Conservation (phyloP, 345 rosid genomes). For the Passiflora organensis region DNA sequence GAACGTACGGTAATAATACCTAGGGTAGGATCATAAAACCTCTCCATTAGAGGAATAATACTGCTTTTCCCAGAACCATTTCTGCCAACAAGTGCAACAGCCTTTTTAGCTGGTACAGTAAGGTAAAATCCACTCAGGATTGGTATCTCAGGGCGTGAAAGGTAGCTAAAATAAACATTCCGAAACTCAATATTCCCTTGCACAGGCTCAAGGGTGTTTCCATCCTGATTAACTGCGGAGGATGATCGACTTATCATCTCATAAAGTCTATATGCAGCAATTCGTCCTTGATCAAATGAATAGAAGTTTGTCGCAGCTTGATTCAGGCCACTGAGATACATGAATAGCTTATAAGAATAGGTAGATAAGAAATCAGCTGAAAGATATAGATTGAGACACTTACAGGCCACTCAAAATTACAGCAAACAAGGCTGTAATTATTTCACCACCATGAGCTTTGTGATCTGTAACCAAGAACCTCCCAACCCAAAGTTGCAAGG, state of each 20-base stretch:
- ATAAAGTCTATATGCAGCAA: slow-evolving; percentile 96
- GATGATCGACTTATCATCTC: slow-evolving; percentile 98
- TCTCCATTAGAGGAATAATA: slow-evolving; percentile 97
- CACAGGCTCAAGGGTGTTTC: slow-evolving; percentile 46
- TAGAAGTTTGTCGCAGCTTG: slow-evolving; percentile 99
- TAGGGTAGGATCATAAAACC: slow-evolving; percentile 98
- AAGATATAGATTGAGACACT: slow-evolving; percentile 34
- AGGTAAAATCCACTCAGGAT: slow-evolving; percentile 98
- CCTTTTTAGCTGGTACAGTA: slow-evolving; percentile 91
- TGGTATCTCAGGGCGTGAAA: slow-evolving; percentile 97
- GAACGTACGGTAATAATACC: slow-evolving; percentile 43
- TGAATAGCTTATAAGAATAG: slow-evolving; percentile 3
- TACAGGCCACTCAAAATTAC: slow-evolving; percentile 98
- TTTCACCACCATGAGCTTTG: slow-evolving; percentile 87
- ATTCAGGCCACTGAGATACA: slow-evolving; percentile 73
- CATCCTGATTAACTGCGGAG: slow-evolving; percentile 70
- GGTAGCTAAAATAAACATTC: slow-evolving; percentile 96
- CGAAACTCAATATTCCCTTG: slow-evolving; percentile 97
- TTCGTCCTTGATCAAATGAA: slow-evolving; percentile 97
- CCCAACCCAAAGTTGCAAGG: slow-evolving; percentile 94
- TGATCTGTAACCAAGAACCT: slow-evolving; percentile 53
- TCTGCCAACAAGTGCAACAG: slow-evolving; percentile 99
- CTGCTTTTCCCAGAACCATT: slow-evolving; percentile 99
- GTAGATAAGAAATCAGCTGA: slow-evolving; percentile 9
- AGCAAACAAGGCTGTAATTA: slow-evolving; percentile 83